phyloP scores from a whole-genome alignment of 169 alveolate species.

The Fabrea salina region DNA sequence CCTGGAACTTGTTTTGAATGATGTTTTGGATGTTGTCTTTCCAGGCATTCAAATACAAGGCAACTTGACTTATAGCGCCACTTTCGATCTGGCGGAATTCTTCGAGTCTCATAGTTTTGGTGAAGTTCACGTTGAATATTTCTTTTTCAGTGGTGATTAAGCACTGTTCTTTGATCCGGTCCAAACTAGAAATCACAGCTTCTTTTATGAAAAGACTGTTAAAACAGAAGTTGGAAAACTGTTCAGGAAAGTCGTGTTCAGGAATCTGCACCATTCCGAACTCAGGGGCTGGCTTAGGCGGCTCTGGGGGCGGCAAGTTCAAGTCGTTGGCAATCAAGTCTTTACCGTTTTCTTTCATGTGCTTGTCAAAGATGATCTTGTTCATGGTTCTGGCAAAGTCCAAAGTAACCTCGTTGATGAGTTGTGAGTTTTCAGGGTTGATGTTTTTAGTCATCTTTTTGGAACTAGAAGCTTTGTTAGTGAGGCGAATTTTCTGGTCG shows the following conservation, averaged over 20 bases:
- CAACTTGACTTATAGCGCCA: conserved; percentile 71
- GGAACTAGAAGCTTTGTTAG: conserved; percentile 37
- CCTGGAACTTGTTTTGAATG: conserved; percentile 74
- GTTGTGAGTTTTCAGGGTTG: conserved; percentile 65
- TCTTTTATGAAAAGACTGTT: conserved; percentile 83
- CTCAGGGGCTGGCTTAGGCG: conserved; percentile 61
- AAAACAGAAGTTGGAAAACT: conserved; percentile 86
- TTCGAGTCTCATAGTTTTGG: conserved; percentile 85
- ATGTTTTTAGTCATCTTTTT: conserved; percentile 35
- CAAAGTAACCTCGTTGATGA: conserved; percentile 79
- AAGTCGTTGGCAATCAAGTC: conserved; percentile 68
- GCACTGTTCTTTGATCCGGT: conserved; percentile 86
- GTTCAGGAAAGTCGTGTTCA: conserved; percentile 81
- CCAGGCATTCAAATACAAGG: conserved; percentile 82
- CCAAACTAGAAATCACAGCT: conserved; percentile 86
- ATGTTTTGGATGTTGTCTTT: conserved; percentile 75
- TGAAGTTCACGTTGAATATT: conserved; percentile 68
- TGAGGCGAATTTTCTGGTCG: conserved; percentile 80
- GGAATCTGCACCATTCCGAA: conserved; percentile 85
- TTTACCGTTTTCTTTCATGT: conserved; percentile 61
- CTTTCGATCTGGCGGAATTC: conserved; percentile 86
- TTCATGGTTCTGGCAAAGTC: conserved; percentile 90
- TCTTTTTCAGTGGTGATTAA: conserved; percentile 67
- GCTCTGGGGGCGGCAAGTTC: conserved; percentile 78
- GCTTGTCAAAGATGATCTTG: conserved; percentile 86